A percentile compares a stretch with the other conserved stretches of the same genome.
These are phyloP conservation scores for Mucuna pruriens DNA, from an alignment of 306 rosid species.

Conservation along the genomic window DNA sequence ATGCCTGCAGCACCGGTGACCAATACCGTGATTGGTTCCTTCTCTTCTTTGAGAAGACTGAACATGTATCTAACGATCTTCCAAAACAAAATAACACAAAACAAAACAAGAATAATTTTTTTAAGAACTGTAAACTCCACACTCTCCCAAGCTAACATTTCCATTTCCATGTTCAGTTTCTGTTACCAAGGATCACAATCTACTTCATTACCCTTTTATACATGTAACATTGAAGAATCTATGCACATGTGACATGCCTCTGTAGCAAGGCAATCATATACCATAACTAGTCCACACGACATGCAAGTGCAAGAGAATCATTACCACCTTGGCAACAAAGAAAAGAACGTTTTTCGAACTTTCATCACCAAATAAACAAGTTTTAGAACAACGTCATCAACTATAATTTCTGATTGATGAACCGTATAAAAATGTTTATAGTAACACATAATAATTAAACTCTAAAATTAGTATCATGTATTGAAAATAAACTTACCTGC, in stretches of 20 bases:
- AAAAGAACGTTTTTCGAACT: neutral
- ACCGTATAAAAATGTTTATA: too few species aligned
- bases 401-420: too few species aligned
- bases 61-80: slow-evolving; percentile 69
- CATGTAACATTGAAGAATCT: neutral
- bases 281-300: neutral
- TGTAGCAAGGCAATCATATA: neutral
- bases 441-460: too few species aligned
- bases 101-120: slow-evolving; percentile 53
- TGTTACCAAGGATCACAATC: slow-evolving; percentile 30
- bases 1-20: slow-evolving; percentile 92
- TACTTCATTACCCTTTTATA: neutral
- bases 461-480: neutral
- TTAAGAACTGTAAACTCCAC: slow-evolving; percentile 50
- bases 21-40: slow-evolving; percentile 73
- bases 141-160: slow-evolving; percentile 40
- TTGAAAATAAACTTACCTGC: slow-evolving; percentile 45
- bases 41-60: slow-evolving; percentile 61
- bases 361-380: neutral
- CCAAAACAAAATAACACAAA: slow-evolving; percentile 64
- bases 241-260: neutral
- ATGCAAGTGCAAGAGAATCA: neutral
- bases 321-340: neutral
- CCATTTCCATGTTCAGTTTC: slow-evolving; percentile 37
- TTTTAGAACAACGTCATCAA: too few species aligned